These are phyloP conservation scores for Fusarium proliferatum DNA, from an alignment of 2,329 filamentous ascomycete species.

Conservation along the genomic window DNA sequence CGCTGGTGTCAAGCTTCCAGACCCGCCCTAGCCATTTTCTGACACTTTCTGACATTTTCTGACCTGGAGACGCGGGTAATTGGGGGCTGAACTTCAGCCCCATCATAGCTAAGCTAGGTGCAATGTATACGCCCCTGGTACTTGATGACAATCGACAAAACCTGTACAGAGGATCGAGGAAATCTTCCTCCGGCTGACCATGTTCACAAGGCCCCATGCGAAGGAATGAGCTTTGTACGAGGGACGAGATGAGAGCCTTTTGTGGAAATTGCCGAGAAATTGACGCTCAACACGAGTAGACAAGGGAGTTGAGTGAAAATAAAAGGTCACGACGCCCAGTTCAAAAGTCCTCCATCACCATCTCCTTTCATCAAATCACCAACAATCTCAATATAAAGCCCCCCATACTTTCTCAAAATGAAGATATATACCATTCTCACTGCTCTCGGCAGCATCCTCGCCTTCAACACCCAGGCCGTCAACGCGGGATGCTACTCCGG, in stretches of 20 bases:
- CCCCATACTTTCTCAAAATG: not conserved
- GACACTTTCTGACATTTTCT: not conserved
- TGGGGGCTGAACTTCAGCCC: not conserved
- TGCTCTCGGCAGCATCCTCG: not conserved
- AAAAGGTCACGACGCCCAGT: fast-evolving
- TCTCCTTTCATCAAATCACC: not conserved
- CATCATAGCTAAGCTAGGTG: not conserved
- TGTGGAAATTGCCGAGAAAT: not conserved
- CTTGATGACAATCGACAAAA: not conserved
- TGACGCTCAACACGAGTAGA: fast-evolving
- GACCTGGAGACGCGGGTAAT: not conserved
- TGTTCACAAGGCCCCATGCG: fast-evolving
- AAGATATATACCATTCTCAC: not conserved
- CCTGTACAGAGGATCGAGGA: fast-evolving
- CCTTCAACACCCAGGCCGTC: not conserved
- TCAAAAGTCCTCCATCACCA: not conserved
- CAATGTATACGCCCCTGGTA: fast-evolving
- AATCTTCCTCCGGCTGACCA: fast-evolving
- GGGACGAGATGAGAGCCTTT: not conserved
- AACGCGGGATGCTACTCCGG: not conserved
- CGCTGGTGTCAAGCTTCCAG: not conserved
- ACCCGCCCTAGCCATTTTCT: fast-evolving
- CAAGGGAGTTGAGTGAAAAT: fast-evolving
- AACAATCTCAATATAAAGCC: fast-evolving
- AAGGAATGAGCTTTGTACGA: not conserved